Base-by-base conservation (phyloP, 768 basidiomycete species). In the Boletales sp. region DNA sequence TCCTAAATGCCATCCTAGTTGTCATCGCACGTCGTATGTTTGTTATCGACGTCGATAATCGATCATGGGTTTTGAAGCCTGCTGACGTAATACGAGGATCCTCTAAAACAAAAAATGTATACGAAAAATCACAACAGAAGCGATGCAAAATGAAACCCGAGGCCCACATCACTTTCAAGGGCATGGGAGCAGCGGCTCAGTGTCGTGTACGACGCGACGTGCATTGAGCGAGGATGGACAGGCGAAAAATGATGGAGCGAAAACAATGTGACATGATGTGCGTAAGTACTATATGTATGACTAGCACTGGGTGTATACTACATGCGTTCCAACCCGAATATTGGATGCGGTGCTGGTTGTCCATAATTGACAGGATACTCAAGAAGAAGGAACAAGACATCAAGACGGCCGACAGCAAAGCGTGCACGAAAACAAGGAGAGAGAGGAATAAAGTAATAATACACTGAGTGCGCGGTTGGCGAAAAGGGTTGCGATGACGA, bases 321-420 rank as follows among this genome's bases (percentile, higher is more conserved):
- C 67, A 66, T 66, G 64, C 58, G 50, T 59, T 68, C 64, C 67
- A 64, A 56, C 62, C 66, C 44, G 44, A 53, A 55, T 47, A 59
- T 65, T 28, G 57, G 38, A 41, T 65, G 64, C 40, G 42, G 50
- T 51, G 38, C 38, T 54, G 30, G 44, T 57, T 52, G 67, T 68
- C 66, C 64, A 21, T 56, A 41, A 41, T 46, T 33, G 51, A 55
- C 35, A 44, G 41, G 5, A 25, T 54, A 66, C 55, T 43, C 64
- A 66, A 68, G 64, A 65, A 66, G 45, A 43, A 21, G 40, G 58
- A 58, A 41, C 58, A 68, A 65, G 58, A 68, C 56, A 44, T 49
- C 61, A 59, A 68, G 62, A 68, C 48, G 34, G 33, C n/a, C 31
- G 11, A 37, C 35, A 43, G 43, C 21, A 32, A 48, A 21, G 38